A percentile compares a stretch with the other conserved stretches of the same genome.
phyloP scores from a whole-genome alignment of 495 filamentous ascomycete genomes.

The Aspergillus nanangensis region DNA sequence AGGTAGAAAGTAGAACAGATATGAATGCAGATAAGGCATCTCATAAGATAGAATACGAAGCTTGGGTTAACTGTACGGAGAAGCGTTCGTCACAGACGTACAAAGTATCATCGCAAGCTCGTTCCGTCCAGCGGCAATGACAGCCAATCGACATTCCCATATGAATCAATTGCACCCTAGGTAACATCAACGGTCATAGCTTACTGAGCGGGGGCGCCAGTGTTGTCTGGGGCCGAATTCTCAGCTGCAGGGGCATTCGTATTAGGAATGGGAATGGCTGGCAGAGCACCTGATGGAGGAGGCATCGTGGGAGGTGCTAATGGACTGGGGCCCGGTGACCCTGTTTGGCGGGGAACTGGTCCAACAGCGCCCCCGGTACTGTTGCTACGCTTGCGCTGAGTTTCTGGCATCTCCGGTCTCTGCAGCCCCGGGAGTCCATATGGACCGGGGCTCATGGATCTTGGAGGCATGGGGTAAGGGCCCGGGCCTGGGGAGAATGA shows the following conservation, averaged over 20 bases:
- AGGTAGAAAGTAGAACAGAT: too few relatives aligned
- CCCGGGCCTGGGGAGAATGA: conserved; percentile 37
- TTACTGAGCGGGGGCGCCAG: conserved; percentile 1
- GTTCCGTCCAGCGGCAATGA: conserved; percentile 8
- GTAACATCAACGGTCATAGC: conserved; percentile 1
- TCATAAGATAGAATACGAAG: too few relatives aligned
- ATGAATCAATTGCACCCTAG: conserved; percentile 1
- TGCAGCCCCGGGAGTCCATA: conserved; percentile 43
- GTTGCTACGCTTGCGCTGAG: conserved; percentile 45
- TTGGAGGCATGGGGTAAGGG: conserved; percentile 29
- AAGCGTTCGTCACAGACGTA: conserved; percentile 22
- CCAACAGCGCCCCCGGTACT: conserved; percentile 43
- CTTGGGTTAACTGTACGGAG: too few relatives aligned
- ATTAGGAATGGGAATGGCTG: conserved; percentile 22
- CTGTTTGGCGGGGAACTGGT: conserved; percentile 36
- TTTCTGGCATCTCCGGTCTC: conserved; percentile 36
- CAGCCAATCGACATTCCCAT: conserved; percentile 1
- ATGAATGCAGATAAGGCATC: background rate
- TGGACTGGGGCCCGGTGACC: conserved; percentile 57
- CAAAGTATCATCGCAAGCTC: conserved; percentile 10
- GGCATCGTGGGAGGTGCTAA: conserved; percentile 32
- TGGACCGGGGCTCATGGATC: conserved; percentile 50
- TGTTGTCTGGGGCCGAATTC: conserved; percentile 3
- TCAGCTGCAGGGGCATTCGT: conserved; percentile 8
- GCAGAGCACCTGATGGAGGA: conserved; percentile 30